Base-by-base conservation (phyloP, 495 filamentous ascomycete species). In the Aspergillus sparsus region DNA sequence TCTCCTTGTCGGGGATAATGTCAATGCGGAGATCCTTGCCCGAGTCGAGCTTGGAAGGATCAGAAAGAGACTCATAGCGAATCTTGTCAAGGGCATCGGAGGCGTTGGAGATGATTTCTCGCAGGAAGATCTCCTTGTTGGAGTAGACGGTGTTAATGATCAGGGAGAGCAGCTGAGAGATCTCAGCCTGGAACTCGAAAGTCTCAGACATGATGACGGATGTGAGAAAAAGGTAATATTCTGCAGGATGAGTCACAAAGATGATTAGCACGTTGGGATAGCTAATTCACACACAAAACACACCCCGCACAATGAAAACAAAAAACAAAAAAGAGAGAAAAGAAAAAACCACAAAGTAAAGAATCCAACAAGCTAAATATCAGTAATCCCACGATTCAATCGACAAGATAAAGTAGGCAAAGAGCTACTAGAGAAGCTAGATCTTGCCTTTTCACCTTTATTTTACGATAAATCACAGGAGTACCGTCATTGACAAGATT, bases 71-170 rank as follows among this genome's bases (percentile, higher is more conserved):
- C 83, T 96, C 89, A 84, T 98, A 98, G 73, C 94, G 89, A 80
- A 98, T 97, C 89, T 98, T 98, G 87, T 98, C 94, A 64, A 98
- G 86, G 60, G 94, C 94, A 88, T 98, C 94, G 66, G 93, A 97
- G 71, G 87, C 86, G 82, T 98, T 98, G 78, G 94, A 98, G 68
- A 98, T 89, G 68, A 98, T 76, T 78, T 98, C 94, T 86, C 94
- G 84, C 67, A 98, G 81, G 87, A 98, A 98, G 78, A 98, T 98
- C 82, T 97, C 94, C 87, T 98, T 98, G 86, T 98, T 98, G 64
- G 93, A 97, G 87, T 98, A 98, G 82, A 98, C 94, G 61, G 94
- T 98, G 89, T 98, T 98, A 83, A 98, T 98, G 80, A 98, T 98
- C 71, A 98, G 87, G 62, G 89, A 92, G 72, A 98, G 89, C 55